These are phyloP conservation scores for Sporisorium iseilematis-ciliati DNA, from an alignment of 1,284 basidiomycete species.

Conservation along the genomic window DNA sequence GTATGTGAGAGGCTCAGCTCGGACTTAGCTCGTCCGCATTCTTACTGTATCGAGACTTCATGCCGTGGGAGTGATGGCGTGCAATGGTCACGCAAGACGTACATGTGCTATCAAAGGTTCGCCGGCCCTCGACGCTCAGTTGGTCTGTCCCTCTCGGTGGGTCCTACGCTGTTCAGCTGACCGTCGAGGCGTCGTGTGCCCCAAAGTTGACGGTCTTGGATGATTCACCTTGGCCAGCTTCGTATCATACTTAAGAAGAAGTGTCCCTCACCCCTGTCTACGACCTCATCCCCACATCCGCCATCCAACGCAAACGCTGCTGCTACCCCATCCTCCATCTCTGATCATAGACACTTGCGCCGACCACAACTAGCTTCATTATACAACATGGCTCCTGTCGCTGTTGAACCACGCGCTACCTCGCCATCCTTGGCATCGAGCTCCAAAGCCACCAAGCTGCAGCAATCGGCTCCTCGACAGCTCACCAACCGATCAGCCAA, in stretches of 20 bases:
- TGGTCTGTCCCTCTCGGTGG: neutral
- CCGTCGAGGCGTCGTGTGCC: too few relatives aligned
- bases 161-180: neutral
- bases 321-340: too few relatives aligned
- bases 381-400: conserved; percentile 43
- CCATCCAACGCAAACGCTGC: neutral
- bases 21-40: conserved; percentile 17
- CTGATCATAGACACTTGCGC: neutral
- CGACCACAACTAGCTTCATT: neutral
- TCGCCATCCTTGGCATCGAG: conserved; percentile 24
- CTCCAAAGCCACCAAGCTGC: conserved; percentile 14
- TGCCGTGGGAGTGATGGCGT: conserved; percentile 13
- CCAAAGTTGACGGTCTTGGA: neutral
- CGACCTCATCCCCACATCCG: too few relatives aligned
- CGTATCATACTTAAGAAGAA: neutral
- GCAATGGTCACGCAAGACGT: conserved; percentile 38
- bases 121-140: too few relatives aligned
- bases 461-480: neutral
- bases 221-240: neutral
- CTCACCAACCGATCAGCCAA: conserved; percentile 27
- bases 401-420: conserved; percentile 31
- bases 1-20: neutral
- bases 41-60: neutral
- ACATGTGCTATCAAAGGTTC: conserved; percentile 5
- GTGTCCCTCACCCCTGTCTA: neutral